Base-by-base conservation (phyloP, 1,139 yeast species). In the Geotrichum histeridarum region DNA sequence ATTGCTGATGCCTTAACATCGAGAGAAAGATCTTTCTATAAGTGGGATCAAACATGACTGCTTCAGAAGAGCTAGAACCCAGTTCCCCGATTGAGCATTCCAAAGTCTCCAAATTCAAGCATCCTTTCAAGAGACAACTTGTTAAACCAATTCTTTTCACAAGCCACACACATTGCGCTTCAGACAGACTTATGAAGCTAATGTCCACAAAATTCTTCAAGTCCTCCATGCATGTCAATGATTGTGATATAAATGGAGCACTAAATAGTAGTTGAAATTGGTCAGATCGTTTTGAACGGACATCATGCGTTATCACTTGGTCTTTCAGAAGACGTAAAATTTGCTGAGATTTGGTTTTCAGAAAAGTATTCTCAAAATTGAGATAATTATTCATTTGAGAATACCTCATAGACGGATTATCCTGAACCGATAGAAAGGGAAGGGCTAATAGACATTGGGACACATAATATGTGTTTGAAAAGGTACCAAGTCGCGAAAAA, bases 111-210 rank as follows among this genome's bases (percentile, higher is more conserved):
- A 41, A 8, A 15, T 45, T 14, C 6, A 43, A 30, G 32, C 14
- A 30, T 5, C 56, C 51, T n/a, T 45, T 51, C 11, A 48, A 22
- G 22, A 42, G 37, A 35, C 56, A 54, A n/a, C 31, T 22, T 4
- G 54, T 45, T 31, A 38, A 31, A 8, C 56, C 56, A 8, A 50
- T 30, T 41, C 46, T 51, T 35, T 39, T 32, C 14, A 54, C 38
- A 18, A 54, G 17, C 56, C 56, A 54, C 11, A 22, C 22, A n/a
- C 46, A 39, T 11, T 50, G 35, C 17, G n/a, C 9, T 12, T 50
- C 50, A 11, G 49, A 35, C 11, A 54, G 41, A 15, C 33, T 18
- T 4, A 27, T 12, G 27, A 50, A 50, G 2, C 33, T 9, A 14
- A 18, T 37, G 4, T 32, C 36, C 38, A 50, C 35, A n/a, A 22